Conservation (phyloP, 345 rosid species). For the Eucalyptus leucophloia region DNA sequence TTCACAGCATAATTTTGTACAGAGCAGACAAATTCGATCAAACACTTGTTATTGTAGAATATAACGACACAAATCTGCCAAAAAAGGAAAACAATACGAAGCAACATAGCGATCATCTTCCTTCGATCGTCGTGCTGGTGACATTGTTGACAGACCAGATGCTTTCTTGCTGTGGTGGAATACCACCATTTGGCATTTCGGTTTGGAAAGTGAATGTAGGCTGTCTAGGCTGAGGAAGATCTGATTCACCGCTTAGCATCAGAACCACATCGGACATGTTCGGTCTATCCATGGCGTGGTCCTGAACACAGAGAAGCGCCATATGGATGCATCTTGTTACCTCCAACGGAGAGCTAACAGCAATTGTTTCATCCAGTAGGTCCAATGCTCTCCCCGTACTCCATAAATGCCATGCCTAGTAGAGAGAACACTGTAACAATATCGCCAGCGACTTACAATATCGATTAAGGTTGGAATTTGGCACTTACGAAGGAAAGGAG, state of each 20-base stretch:
- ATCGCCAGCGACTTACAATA: not conserved
- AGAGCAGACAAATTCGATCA: not conserved
- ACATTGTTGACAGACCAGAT: not conserved
- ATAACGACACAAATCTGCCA: not conserved
- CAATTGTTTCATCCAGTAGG: not conserved
- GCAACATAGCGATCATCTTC: not conserved
- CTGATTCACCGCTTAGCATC: not conserved
- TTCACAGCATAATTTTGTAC: not conserved
- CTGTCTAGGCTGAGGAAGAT: not conserved
- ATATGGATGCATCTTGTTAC: not conserved
- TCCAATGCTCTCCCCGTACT: not conserved
- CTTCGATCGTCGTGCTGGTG: not conserved
- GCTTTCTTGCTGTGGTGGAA: not conserved
- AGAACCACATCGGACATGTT: slow-evolving; percentile 1
- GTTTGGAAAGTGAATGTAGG: not conserved
- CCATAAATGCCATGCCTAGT: not conserved
- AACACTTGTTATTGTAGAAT: not conserved
- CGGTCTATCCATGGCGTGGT: slow-evolving; percentile 9
- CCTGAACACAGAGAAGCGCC: slow-evolving; percentile 15
- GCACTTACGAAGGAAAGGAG: slow-evolving; percentile 1
- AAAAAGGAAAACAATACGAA: not conserved
- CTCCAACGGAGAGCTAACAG: not conserved
- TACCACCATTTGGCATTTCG: not conserved
- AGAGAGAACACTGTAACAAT: not conserved
- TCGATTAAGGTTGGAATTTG: not conserved